Base-by-base conservation (phyloP, 495 filamentous ascomycete species). In the Paragyromitra xinjiangensis region DNA sequence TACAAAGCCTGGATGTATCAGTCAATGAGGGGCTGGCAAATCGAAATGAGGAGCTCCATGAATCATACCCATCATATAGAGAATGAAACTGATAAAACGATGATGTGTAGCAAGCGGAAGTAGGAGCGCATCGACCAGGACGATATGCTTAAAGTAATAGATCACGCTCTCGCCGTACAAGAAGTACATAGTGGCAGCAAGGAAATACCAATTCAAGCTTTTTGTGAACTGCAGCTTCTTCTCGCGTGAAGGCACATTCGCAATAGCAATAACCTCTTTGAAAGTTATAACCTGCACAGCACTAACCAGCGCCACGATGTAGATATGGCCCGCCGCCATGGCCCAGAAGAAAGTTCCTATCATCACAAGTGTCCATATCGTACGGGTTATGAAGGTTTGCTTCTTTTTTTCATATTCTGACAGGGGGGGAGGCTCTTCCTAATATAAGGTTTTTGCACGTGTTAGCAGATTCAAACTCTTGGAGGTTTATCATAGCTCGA, bases 161-260 rank as follows among this genome's bases (percentile, higher is more conserved):
- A 99, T 95, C 77, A 99, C 95, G 78, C 93, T 97, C 85, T 99
- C 96, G 73, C 96, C 96, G 80, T 99, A 98, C 40, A 99, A 86
- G 79, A 96, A 99, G 86, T 98, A 99, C 95, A 98, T 98, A 69
- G 94, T 95, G 19, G 92, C 92, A n/a, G 93, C 96, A 73, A 99
- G 87, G 85, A 96, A 99, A 84, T 99, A 99, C 96, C 96, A 99
- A 83, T 98, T 98, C 81, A 99, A 85, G 75, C 91, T 91, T 85
- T 98, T 97, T 80, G 96, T 98, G 82, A 97, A 97, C 26, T 91
- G 92, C 26, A 98, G 86, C 82, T 95, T 93, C 84, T 94, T 91
- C 75, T 94, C 94, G 74, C 92, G 89, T 81, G 93, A 97, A 37
- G 95, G 94, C 8, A 98, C 93, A 84, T 94, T 96, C 78, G 95